Evolutionary conservation across 176 grass and related monocot species (phyloP).

Genomic region (Guadua angustifolia): DNA sequence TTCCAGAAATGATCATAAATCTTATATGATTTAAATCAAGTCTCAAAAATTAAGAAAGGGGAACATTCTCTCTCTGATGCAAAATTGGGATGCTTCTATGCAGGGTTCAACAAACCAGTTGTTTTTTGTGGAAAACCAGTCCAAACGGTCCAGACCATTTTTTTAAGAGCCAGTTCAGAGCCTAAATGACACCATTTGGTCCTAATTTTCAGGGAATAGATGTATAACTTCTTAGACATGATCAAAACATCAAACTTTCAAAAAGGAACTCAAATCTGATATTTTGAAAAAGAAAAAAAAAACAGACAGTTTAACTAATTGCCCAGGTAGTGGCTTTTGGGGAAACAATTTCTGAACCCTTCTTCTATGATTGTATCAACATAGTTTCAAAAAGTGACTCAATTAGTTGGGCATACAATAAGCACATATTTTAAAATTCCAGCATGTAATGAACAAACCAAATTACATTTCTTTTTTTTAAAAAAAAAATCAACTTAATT

Average conservation of each 20-base stretch:
- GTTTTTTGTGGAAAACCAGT: background rate
- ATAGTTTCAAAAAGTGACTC: conserved; percentile 21
- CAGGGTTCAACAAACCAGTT: background rate
- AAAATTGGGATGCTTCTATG: conserved; percentile 3
- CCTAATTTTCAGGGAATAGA: background rate
- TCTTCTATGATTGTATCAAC: conserved; percentile 30
- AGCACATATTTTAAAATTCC: background rate
- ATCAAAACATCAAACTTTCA: background rate
- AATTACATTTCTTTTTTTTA: conserved; percentile 9
- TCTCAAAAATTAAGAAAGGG: background rate
- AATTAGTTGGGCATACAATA: conserved; percentile 10
- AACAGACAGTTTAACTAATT: background rate
- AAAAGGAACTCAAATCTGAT: background rate
- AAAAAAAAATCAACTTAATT: background rate
- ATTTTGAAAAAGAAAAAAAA: background rate
- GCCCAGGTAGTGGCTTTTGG: background rate
- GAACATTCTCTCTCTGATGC: background rate
- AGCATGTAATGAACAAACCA: background rate
- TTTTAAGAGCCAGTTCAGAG: background rate
- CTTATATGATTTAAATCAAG: conserved; percentile 1
- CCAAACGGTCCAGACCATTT: background rate
- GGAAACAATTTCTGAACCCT: background rate
- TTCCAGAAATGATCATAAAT: background rate
- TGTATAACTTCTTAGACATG: background rate
- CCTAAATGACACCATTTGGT: background rate